Evolutionary conservation across 805 yeast species (phyloP).

Genomic region (Metschnikowia peoriensis): DNA sequence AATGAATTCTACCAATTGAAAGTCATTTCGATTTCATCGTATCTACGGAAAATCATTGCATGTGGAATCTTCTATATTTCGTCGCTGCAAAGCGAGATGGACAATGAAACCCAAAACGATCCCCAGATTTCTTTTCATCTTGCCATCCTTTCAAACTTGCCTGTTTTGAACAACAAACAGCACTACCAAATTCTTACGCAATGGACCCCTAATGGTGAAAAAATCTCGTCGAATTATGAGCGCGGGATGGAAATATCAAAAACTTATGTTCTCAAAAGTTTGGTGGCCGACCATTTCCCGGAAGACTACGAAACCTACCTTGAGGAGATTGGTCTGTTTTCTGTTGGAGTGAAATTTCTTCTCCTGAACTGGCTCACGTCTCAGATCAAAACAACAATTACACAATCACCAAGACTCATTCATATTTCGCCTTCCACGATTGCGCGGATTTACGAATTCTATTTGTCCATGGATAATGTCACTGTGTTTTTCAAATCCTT

Average conservation of each 20-base stretch:
- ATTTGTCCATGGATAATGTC: slow-evolving; percentile 38
- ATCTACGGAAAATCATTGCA: slow-evolving; percentile 77
- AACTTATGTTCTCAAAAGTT: slow-evolving; percentile 30
- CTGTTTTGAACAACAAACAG: slow-evolving; percentile 52
- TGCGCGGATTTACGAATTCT: slow-evolving; percentile 32
- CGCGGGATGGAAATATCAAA: slow-evolving; percentile 34
- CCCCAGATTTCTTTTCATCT: slow-evolving; percentile 46
- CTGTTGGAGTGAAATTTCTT: slow-evolving; percentile 45
- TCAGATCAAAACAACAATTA: slow-evolving; percentile 35
- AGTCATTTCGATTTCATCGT: slow-evolving; percentile 58
- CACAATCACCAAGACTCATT: slow-evolving; percentile 34
- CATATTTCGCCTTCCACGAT: slow-evolving; percentile 33
- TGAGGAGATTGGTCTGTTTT: slow-evolving; percentile 20
- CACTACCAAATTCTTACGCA: slow-evolving; percentile 54
- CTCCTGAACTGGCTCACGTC: slow-evolving; percentile 49
- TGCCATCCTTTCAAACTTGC: slow-evolving; percentile 55
- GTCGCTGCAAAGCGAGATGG: slow-evolving; percentile 31
- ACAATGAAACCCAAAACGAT: slow-evolving; percentile 3
- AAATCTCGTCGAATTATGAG: slow-evolving; percentile 37
- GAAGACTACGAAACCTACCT: slow-evolving; percentile 10
- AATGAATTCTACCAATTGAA: slow-evolving; percentile 50
- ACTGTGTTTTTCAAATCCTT: slow-evolving; percentile 41
- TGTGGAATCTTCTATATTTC: slow-evolving; percentile 73
- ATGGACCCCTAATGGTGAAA: slow-evolving; percentile 36
- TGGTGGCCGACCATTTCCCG: slow-evolving; percentile 23